phyloP scores from a whole-genome alignment of 768 basidiomycete genomes.

The Gloeopeniophorella convolvens region DNA sequence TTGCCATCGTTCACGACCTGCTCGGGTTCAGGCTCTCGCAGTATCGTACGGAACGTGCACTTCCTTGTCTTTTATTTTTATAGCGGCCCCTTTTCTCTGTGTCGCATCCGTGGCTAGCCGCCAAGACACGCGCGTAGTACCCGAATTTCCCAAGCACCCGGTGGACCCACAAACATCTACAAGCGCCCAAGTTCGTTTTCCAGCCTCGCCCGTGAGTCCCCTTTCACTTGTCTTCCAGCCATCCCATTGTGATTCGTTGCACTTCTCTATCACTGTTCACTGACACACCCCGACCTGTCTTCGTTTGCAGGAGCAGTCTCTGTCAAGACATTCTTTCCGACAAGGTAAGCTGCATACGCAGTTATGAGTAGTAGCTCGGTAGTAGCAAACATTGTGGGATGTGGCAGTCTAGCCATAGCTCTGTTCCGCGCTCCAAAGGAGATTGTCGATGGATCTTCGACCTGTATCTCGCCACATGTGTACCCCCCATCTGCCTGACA shows the following conservation, averaged over 20 bases:
- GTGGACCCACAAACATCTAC: conserved; percentile 10
- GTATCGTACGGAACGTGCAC: too few species aligned
- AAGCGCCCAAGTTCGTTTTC: conserved; percentile 4
- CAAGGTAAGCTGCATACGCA: conserved; percentile 40
- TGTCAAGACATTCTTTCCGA: conserved; percentile 51
- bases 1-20: conserved; percentile 1
- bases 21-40: too few species aligned
- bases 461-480: too few species aligned
- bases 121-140: neutral
- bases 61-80: conserved; percentile 1
- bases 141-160: neutral
- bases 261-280: conserved; percentile 2
- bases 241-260: conserved; percentile 13
- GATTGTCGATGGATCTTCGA: too few species aligned
- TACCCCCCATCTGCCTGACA: too few species aligned
- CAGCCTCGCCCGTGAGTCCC: neutral
- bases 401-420: too few species aligned
- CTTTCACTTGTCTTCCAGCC: conserved; percentile 25
- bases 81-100: neutral
- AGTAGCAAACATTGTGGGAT: too few species aligned
- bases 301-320: too few species aligned
- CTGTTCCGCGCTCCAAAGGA: too few species aligned
- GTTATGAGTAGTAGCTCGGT: conserved; percentile 10
- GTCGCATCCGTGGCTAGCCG: neutral
- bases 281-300: conserved; percentile 50